Base-by-base conservation (phyloP, 345 rosid genomes). In the Eutrema yunnanense region DNA sequence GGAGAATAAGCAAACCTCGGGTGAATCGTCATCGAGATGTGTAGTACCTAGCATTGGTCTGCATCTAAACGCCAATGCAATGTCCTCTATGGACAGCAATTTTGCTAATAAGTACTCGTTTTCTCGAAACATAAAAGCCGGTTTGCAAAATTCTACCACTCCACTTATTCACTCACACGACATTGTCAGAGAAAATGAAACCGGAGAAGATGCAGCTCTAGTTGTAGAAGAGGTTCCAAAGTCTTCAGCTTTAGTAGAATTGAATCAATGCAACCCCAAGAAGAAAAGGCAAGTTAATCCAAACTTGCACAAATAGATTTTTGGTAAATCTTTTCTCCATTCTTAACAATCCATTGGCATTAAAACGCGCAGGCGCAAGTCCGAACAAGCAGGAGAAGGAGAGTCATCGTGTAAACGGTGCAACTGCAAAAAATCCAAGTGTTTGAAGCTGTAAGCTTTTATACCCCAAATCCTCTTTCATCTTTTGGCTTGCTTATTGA, bases 401-500 rank as follows among this genome's bases (percentile, higher is more conserved):
- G 93, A 82, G 47, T 74, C 87, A 16, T 32, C 34, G 5, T 95
- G 99, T 75, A 95, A 92, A 80, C 88, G 99, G 34, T 95, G 99
- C 71, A 95, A 92, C 83, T 95, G 99, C 78, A 92, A 90, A 80
- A 95, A 90, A 59, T 90, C 98, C 7, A 92, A 87, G 83, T 95
- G 99, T 73, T 82, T 95, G 87, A 95, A 95, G 80, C 99, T 95
- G 99, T 92, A 83, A 87, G 99, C 83, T 84, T 32, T 70, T 22
- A 22, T 22, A 22, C 7, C 1, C 36, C 7, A 30, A 41, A 58
- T 2, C 14, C 29, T 53, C 3, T 34, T 67, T 32, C 5, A 55
- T n/a, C 43, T 32, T 38, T 32, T 30, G 22, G 22, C 22, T 37
- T 32, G 34, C 34, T 42, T 1, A 43, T 40, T 66, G 65, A 72